These are phyloP conservation scores for Hanseniaspora lindneri DNA, from an alignment of 805 yeast species.

Conservation along the genomic window DNA sequence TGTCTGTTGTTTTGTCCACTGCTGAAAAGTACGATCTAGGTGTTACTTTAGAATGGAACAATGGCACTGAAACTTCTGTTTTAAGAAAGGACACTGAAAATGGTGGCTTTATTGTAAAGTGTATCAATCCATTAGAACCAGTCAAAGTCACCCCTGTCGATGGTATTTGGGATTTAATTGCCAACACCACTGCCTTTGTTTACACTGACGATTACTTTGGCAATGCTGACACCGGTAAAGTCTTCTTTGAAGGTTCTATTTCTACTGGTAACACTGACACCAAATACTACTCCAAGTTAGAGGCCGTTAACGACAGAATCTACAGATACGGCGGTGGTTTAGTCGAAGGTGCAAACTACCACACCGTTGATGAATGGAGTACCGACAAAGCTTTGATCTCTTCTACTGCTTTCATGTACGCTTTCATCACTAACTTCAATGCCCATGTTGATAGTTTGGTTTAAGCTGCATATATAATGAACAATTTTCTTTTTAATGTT, in stretches of 20 bases:
- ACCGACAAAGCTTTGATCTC: slow-evolving; percentile 16
- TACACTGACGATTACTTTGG: slow-evolving; percentile 38
- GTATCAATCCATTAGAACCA: slow-evolving; percentile 32
- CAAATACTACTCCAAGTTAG: slow-evolving; percentile 16
- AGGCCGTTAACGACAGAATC: slow-evolving; percentile 17
- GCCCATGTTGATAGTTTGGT: slow-evolving; percentile 12
- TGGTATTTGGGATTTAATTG: slow-evolving; percentile 41
- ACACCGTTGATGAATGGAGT: slow-evolving; percentile 19
- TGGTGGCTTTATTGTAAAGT: slow-evolving; percentile 24
- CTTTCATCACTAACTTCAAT: slow-evolving; percentile 18
- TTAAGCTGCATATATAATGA: neutral
- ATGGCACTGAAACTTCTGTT: slow-evolving; percentile 16
- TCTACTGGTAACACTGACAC: slow-evolving; percentile 20
- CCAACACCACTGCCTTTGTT: slow-evolving; percentile 47
- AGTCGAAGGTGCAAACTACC: slow-evolving; percentile 12
- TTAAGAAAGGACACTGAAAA: slow-evolving; percentile 15
- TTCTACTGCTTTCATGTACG: slow-evolving; percentile 19
- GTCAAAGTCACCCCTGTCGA: slow-evolving; percentile 43
- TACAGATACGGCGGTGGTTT: slow-evolving; percentile 18
- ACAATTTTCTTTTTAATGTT: neutral
- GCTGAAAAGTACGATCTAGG: slow-evolving; percentile 18
- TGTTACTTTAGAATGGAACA: slow-evolving; percentile 15
- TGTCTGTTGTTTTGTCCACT: slow-evolving; percentile 13
- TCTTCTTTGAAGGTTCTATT: slow-evolving; percentile 17
- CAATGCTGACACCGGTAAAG: slow-evolving; percentile 2